phyloP scores from a whole-genome alignment of 306 rosid species.

The Neltuma alba region DNA sequence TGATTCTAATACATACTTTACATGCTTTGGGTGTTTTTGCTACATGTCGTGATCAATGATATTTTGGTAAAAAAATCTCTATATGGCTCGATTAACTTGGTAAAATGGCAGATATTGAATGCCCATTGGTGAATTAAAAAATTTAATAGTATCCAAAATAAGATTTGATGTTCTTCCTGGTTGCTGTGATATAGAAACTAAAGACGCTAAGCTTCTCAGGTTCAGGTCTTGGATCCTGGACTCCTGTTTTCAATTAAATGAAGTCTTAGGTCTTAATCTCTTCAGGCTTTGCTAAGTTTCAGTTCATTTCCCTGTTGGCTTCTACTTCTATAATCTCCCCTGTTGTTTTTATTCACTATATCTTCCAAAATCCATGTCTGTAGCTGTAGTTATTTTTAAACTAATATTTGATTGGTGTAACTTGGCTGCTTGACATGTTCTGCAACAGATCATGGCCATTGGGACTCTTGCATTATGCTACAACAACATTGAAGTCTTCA shows the following conservation, averaged over 20 bases:
- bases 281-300: slow-evolving; percentile 16
- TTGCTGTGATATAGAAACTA: slow-evolving; percentile 25
- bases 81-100: slow-evolving; percentile 7
- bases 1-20: slow-evolving; percentile 3
- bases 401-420: not conserved
- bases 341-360: slow-evolving; percentile 13
- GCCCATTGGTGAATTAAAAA: slow-evolving; percentile 10
- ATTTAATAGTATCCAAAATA: slow-evolving; percentile 9
- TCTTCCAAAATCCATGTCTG: slow-evolving; percentile 6
- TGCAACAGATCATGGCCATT: slow-evolving; percentile 74
- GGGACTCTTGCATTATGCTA: slow-evolving; percentile 91
- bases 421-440: slow-evolving; percentile 36
- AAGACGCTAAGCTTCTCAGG: slow-evolving; percentile 9
- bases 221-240: slow-evolving; percentile 8
- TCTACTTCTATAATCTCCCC: slow-evolving; percentile 19
- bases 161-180: slow-evolving; percentile 1
- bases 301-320: slow-evolving; percentile 10
- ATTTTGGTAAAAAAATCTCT: slow-evolving; percentile 2
- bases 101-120: not conserved
- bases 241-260: not conserved
- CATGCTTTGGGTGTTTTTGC: slow-evolving; percentile 12
- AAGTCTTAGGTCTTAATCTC: not conserved
- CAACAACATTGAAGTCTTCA: slow-evolving; percentile 85
- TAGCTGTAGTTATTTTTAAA: slow-evolving; percentile 3
- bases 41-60: not conserved